A percentile compares a stretch with the other conserved stretches of the same genome.
Conservation (phyloP, 2,329 filamentous ascomycete genomes). For the Ophiostoma quercus region DNA sequence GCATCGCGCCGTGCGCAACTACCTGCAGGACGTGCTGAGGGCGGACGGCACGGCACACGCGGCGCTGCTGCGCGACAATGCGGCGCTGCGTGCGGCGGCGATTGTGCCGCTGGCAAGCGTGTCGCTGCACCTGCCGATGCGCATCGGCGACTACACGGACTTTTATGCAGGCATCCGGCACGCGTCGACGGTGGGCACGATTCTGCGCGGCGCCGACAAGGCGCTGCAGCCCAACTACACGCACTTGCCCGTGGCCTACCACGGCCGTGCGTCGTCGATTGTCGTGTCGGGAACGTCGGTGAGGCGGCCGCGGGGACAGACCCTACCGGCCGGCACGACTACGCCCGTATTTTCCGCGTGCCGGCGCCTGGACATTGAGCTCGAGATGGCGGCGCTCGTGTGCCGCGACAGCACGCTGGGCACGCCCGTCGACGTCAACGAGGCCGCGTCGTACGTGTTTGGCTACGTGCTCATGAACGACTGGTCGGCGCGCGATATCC, state of each 20-base stretch:
- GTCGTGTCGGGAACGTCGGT: slow-evolving; percentile 70
- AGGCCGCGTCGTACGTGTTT: slow-evolving; percentile 68
- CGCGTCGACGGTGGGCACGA: slow-evolving; percentile 6
- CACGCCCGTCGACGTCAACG: slow-evolving; percentile 53
- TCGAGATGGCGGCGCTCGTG: slow-evolving; percentile 74
- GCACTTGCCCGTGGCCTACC: slow-evolving; percentile 76
- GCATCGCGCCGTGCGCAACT: no score
- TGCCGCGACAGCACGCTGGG: slow-evolving; percentile 61
- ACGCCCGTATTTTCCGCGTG: no score
- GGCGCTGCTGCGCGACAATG: no score
- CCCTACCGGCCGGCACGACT: slow-evolving; percentile 40
- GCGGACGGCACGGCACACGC: no score
- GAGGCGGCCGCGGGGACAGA: slow-evolving; percentile 69
- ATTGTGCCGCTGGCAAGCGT: no score
- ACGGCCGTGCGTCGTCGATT: slow-evolving; percentile 72
- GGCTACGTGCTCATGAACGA: slow-evolving; percentile 81
- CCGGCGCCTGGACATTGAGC: slow-evolving; percentile 65
- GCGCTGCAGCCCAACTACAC: slow-evolving; percentile 77
- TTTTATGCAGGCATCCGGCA: slow-evolving; percentile 22
- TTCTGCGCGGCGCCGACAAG: slow-evolving; percentile 55
- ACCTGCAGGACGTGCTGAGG: no score
- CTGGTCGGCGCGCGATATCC: slow-evolving; percentile 79
- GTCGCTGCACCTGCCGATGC: slow-evolving; percentile 18
- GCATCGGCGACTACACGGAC: slow-evolving; percentile 23
- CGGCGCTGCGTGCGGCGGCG: no score